These are phyloP conservation scores for Nannochloropsis gaditana DNA, from an alignment of 108 stramenopile species.

Conservation along the genomic window DNA sequence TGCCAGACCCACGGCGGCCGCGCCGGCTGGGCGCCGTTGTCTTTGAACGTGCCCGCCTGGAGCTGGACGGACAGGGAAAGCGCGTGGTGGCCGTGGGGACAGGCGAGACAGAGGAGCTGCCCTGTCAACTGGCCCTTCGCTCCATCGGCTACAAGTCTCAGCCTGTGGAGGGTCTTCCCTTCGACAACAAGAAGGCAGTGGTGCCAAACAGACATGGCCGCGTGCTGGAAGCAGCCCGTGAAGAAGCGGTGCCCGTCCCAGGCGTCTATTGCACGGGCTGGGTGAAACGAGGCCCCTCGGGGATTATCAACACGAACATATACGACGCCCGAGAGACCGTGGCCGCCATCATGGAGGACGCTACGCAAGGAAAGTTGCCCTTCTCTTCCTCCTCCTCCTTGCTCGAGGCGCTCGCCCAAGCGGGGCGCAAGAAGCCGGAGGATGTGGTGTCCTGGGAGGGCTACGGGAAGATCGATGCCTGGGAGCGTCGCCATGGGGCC, in stretches of 20 bases:
- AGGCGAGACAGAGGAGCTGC: conserved; percentile 60
- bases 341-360: conserved; percentile 66
- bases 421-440: not conserved
- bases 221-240: conserved; percentile 34
- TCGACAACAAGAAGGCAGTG: conserved; percentile 61
- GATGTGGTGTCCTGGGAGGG: conserved; percentile 46
- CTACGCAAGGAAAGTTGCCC: conserved; percentile 28
- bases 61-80: conserved; percentile 55
- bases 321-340: conserved; percentile 86
- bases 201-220: conserved; percentile 63
- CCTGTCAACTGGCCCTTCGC: conserved; percentile 58
- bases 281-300: conserved; percentile 91
- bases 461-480: conserved; percentile 40
- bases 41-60: conserved; percentile 69
- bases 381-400: not conserved
- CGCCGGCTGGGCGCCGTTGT: conserved; percentile 58
- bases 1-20: conserved; percentile 34
- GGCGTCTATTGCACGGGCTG: conserved; percentile 85
- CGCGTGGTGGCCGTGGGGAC: conserved; percentile 68
- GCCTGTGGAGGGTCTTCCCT: conserved; percentile 67
- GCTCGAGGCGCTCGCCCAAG: not conserved
- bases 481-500: conserved; percentile 38
- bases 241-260: not conserved
- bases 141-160: conserved; percentile 87
- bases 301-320: conserved; percentile 93